phyloP scores from a whole-genome alignment of 2,329 filamentous ascomycete genomes.

The Thelonectria discophora region DNA sequence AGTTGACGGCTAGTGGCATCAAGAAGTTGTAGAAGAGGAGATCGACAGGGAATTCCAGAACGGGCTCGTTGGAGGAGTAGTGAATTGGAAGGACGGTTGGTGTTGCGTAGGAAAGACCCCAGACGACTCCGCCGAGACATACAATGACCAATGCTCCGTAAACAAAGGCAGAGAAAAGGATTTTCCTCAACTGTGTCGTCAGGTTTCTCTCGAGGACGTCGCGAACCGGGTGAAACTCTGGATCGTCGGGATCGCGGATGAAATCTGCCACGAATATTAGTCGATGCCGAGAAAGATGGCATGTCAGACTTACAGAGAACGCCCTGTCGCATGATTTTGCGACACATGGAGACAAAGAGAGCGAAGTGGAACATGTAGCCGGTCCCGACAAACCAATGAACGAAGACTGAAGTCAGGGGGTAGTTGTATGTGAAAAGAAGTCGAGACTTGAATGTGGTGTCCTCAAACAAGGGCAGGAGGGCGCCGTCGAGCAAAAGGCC shows the following conservation, averaged over 20 bases:
- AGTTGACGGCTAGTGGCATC: conserved; percentile 85
- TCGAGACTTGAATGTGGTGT: conserved; percentile 79
- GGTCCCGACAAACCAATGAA: conserved; percentile 98
- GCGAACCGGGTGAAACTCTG: conserved; percentile 96
- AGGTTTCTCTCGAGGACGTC: conserved; percentile 95
- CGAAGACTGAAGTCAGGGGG: conserved; percentile 90
- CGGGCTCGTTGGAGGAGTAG: conserved; percentile 91
- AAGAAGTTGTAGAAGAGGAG: conserved; percentile 96
- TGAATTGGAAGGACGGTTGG: conserved; percentile 85
- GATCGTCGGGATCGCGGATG: conserved; percentile 96
- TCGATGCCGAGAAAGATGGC: neutral
- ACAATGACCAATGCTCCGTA: conserved; percentile 93
- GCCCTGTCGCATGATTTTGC: conserved; percentile 94
- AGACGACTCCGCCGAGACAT: conserved; percentile 94
- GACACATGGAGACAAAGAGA: conserved; percentile 97
- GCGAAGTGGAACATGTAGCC: conserved; percentile 99
- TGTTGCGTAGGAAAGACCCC: conserved; percentile 78
- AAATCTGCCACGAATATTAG: conserved; percentile 69
- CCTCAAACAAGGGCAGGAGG: conserved; percentile 86
- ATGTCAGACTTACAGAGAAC: conserved; percentile 78
- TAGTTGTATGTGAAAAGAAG: conserved; percentile 80
- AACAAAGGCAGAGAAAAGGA: conserved; percentile 93
- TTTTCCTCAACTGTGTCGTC: conserved; percentile 92
- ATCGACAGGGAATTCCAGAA: conserved; percentile 93
- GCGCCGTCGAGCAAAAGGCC: conserved; percentile 89